phyloP scores from a whole-genome alignment of 1,284 basidiomycete genomes.

The Acaromyces ingoldii region DNA sequence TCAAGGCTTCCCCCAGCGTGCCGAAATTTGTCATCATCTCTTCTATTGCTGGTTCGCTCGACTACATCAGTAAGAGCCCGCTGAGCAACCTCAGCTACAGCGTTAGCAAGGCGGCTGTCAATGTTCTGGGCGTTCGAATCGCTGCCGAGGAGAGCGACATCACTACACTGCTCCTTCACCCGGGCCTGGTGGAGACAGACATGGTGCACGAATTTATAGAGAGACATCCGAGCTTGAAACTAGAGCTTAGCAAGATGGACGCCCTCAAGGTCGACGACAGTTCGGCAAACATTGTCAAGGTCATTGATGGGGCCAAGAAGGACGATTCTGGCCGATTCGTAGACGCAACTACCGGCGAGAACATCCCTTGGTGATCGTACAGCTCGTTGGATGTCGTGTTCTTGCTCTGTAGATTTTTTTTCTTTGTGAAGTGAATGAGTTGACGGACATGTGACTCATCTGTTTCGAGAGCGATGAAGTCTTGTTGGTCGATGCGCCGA shows the following conservation, averaged over 20 bases:
- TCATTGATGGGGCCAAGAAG: background rate
- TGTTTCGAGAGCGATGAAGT: too few relatives aligned
- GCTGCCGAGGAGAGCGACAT: background rate
- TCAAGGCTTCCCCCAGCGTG: background rate
- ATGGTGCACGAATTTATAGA: background rate
- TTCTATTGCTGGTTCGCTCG: background rate
- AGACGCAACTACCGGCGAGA: background rate
- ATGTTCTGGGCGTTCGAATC: background rate
- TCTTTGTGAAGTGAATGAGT: too few relatives aligned
- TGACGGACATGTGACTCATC: too few relatives aligned
- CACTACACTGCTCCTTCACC: background rate
- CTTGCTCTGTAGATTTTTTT: too few relatives aligned
- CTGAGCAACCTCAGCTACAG: background rate
- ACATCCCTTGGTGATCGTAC: background rate
- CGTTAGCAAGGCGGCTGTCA: background rate
- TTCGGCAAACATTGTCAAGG: background rate
- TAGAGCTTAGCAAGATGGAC: background rate
- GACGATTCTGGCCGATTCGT: background rate
- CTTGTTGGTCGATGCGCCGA: too few relatives aligned
- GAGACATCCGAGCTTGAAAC: background rate
- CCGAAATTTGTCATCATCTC: conserved; percentile 1
- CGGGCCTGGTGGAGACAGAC: background rate
- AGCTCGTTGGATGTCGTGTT: too few relatives aligned
- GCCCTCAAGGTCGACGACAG: background rate
- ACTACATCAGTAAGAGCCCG: background rate